Evolutionary conservation across 306 rosid species (phyloP).

Genomic region (Spatholobus suberectus): DNA sequence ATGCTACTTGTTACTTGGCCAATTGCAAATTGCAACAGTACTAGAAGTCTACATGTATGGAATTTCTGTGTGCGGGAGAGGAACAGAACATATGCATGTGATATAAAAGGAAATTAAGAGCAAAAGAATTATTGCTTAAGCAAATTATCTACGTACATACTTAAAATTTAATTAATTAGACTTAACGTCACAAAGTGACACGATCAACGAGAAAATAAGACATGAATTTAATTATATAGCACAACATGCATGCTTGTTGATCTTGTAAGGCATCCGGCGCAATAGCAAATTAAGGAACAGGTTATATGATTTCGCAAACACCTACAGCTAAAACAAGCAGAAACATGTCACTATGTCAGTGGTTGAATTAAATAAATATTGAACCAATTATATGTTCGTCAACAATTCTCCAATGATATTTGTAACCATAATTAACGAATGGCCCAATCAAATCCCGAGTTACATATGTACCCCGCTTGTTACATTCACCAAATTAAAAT

Average conservation of each 20-base stretch:
- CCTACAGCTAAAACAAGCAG: conserved; percentile 40
- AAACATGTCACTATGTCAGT: conserved; percentile 50
- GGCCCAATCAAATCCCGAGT: neutral
- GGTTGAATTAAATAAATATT: conserved; percentile 42
- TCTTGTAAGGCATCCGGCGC: neutral
- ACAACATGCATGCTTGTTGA: conserved; percentile 32
- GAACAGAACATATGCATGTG: neutral
- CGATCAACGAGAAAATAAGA: neutral
- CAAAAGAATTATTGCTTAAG: neutral
- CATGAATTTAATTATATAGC: neutral
- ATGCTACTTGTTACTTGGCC: neutral
- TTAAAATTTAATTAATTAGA: conserved; percentile 14
- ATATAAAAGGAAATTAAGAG: conserved; percentile 5
- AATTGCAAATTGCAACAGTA: conserved; percentile 17
- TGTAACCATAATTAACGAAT: neutral
- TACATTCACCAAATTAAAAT: neutral
- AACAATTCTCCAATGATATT: conserved; percentile 36
- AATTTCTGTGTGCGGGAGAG: neutral
- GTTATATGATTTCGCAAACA: conserved; percentile 32
- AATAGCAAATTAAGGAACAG: conserved; percentile 36
- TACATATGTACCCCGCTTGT: neutral
- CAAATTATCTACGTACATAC: neutral
- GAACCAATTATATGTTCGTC: conserved; percentile 36
- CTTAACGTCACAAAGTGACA: neutral
- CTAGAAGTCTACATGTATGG: neutral